phyloP scores from a whole-genome alignment of 208 protist genomes.

The Tritrichomonas foetus region DNA sequence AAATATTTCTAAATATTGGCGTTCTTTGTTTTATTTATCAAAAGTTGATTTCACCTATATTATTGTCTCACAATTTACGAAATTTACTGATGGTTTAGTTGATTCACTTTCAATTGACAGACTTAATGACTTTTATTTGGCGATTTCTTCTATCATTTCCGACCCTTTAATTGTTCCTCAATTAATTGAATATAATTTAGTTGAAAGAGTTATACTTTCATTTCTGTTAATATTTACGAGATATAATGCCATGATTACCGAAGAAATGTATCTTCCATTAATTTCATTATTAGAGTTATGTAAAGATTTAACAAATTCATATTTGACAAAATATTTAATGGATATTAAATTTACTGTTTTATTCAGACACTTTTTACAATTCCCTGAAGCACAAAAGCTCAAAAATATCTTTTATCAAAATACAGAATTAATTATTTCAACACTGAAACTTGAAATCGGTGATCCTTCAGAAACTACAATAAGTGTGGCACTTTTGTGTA shows the following conservation, averaged over 20 bases:
- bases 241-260: not conserved
- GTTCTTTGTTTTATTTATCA: not conserved
- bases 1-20: not conserved
- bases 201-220: not conserved
- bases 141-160: not conserved
- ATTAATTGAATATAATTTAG: not conserved
- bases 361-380: not conserved
- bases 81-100: not conserved
- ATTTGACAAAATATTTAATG: not conserved
- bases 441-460: not conserved
- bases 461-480: not conserved
- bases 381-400: not conserved
- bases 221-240: not conserved
- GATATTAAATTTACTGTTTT: not conserved
- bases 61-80: not conserved
- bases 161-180: not conserved
- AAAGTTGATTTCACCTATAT: not conserved
- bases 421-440: not conserved
- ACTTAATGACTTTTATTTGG: not conserved
- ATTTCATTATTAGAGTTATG: not conserved
- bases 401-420: not conserved
- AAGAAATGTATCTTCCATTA: not conserved
- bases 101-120: not conserved
- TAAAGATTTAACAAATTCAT: not conserved
- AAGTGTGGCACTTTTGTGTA: not conserved